Evolutionary conservation across 2,329 filamentous ascomycete species (phyloP).

Genomic region (Fragosphaeria purpurea): DNA sequence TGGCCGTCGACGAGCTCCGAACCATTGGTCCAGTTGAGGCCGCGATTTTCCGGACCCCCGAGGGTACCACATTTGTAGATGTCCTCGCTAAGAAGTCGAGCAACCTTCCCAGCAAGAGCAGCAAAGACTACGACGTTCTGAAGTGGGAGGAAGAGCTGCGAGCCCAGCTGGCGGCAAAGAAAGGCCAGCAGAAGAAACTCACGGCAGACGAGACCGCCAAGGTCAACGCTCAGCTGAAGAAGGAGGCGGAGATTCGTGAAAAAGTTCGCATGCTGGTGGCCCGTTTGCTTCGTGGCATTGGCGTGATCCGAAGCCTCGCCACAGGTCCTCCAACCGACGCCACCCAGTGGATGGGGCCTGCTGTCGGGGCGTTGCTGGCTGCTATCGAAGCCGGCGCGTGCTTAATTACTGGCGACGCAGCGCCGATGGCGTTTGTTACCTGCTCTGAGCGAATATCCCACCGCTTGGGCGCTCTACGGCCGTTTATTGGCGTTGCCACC

Average conservation of each 20-base stretch:
- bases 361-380: conserved; percentile 62
- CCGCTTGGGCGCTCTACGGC: conserved; percentile 65
- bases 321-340: conserved; percentile 84
- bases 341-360: conserved; percentile 76
- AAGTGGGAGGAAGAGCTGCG: conserved; percentile 96
- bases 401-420: conserved; percentile 68
- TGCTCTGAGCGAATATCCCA: conserved; percentile 66
- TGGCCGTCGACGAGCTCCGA: conserved; percentile 59
- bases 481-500: conserved; percentile 81
- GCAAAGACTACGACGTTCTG: conserved; percentile 87
- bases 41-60: conserved; percentile 83
- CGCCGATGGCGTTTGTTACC: conserved; percentile 67
- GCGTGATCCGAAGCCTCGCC: conserved; percentile 73
- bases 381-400: conserved; percentile 72
- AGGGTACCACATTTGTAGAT: conserved; percentile 82
- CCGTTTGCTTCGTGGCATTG: conserved; percentile 70
- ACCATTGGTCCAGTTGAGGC: conserved; percentile 78
- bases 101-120: conserved; percentile 70
- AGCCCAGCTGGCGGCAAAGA: conserved; percentile 82
- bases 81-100: conserved; percentile 75
- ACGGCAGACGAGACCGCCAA: conserved; percentile 82
- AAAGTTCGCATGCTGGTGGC: conserved; percentile 61
- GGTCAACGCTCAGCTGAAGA: conserved; percentile 80
- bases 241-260: conserved; percentile 69
- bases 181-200: conserved; percentile 82